Base-by-base conservation (phyloP, 352 stramenopile genomes). In the Thalassiosira pacifica region DNA sequence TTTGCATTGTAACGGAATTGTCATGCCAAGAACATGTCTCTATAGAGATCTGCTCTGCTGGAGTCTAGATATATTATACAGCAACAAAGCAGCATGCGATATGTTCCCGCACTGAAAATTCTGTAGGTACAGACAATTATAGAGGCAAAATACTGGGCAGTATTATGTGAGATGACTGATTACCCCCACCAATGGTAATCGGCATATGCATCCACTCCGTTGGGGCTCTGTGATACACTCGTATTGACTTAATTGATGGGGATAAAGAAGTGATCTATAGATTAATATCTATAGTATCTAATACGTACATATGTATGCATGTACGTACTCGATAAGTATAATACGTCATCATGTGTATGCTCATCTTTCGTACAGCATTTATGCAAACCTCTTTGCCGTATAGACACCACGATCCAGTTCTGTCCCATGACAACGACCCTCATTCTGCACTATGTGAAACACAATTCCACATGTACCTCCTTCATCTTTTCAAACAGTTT, bases 371-470 rank as follows among this genome's bases (percentile, higher is more conserved):
- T n/a, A n/a, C n/a, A n/a, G n/a, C n/a, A n/a, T n/a, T n/a, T n/a
- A n/a, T n/a, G n/a, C n/a, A n/a, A n/a, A n/a, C n/a, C n/a, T n/a
- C n/a, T n/a, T n/a, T n/a, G n/a, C n/a, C n/a, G n/a, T n/a, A n/a
- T n/a, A n/a, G n/a, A n/a, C n/a, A n/a, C n/a, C n/a, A n/a, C n/a
- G n/a, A n/a, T n/a, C n/a, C n/a, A n/a, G n/a, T n/a, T n/a, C n/a
- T n/a, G n/a, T n/a, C n/a, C n/a, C 65, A 83, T 76, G 76, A 65
- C 34, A 83, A 83, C 42, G 18, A 45, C 1, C 57, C 75, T 18
- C 13, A 22, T 19, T 5, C 6, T 18, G 27, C 75, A 9, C 48
- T 76, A 2, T 27, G n/a, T 0, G 64, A 59, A 18, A 45, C n/a
- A 13, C 75, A 83, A 42, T 0, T 8, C 1, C 76, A 83, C 19